A percentile compares a stretch with the other conserved stretches of the same genome.
Conservation (phyloP, 2,329 filamentous ascomycete species). For the Xylaria sp. region DNA sequence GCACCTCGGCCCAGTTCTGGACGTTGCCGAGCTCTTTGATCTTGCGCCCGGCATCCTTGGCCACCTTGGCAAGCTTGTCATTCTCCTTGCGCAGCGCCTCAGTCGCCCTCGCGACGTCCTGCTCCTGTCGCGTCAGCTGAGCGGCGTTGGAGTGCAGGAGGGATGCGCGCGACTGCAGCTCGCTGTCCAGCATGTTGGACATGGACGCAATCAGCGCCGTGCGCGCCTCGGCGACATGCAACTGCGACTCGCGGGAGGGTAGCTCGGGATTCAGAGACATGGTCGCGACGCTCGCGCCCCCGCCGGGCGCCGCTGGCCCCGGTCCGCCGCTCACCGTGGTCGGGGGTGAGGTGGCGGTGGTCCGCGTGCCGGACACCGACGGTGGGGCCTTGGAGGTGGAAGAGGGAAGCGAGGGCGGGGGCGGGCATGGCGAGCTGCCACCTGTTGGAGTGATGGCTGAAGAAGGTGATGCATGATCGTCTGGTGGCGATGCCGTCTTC, state of each 20-base stretch:
- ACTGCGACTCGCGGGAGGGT: slow-evolving; percentile 50
- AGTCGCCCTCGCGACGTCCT: slow-evolving; percentile 66
- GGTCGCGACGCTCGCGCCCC: slow-evolving; percentile 8
- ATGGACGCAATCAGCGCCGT: slow-evolving; percentile 66
- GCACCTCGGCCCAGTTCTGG: slow-evolving; percentile 86
- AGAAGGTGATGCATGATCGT: slow-evolving; percentile 7
- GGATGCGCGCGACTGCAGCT: slow-evolving; percentile 70
- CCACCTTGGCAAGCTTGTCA: slow-evolving; percentile 68
- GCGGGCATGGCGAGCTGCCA: slow-evolving; percentile 10
- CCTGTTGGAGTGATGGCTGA: slow-evolving; percentile 10
- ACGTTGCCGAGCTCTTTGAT: slow-evolving; percentile 80
- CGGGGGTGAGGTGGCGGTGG: slow-evolving; percentile 26
- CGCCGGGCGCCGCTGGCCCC: background rate
- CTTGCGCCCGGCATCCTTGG: slow-evolving; percentile 64
- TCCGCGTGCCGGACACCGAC: slow-evolving; percentile 24
- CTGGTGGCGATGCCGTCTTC: slow-evolving; percentile 15
- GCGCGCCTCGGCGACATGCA: slow-evolving; percentile 62
- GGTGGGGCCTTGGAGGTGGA: slow-evolving; percentile 24
- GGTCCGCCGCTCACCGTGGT: slow-evolving; percentile 20
- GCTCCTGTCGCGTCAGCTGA: slow-evolving; percentile 70
- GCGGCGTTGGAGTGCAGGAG: slow-evolving; percentile 72
- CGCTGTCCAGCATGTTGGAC: slow-evolving; percentile 71
- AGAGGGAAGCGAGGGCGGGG: slow-evolving; percentile 21
- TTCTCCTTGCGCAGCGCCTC: slow-evolving; percentile 66
- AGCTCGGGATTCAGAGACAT: slow-evolving; percentile 43